Base-by-base conservation (phyloP, 345 rosid species). In the Salix brachista region DNA sequence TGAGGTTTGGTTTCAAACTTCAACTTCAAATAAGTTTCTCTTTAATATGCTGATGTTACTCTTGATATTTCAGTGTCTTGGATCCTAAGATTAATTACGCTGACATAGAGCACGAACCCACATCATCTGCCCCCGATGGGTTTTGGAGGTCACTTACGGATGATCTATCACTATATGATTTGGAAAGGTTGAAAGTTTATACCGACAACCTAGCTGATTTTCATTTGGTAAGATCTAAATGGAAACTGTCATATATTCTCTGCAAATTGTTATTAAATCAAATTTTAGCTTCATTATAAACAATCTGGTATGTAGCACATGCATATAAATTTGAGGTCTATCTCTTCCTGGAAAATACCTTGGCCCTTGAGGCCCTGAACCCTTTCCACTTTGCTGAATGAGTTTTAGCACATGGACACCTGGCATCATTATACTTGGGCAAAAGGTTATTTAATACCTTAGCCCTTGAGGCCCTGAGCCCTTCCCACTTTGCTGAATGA, bases 71-170 rank as follows among this genome's bases (percentile, higher is more conserved):
- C 90, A 96, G 99, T 83, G 84, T 96, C 81, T 64, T 96, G 85
- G 94, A 91, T 86, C 98, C 99, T 4, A 92, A 88, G 81, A 90
- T 92, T 81, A 86, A 90, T 77, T 96, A 88, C 79, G 23, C 77
- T 4, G 87, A 85, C 77, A 66, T 56, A 23, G 76, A 74, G 60
- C 18, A 32, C 61, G 88, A 80, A 48, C 78, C 87, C 56, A 32
- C 79, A 4, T 46, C 75, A 50, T 83, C 84, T 46, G 50, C 75
- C 76, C 82, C 91, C 39, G 90, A 91, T 60, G 88, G 79, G 78
- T 83, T 76, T 76, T 86, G 84, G 87, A 90, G 72, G 81, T 87
- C 87, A 61, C 83, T 84, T 39, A 82, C 75, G 65, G 84, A 79
- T 71, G 71, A 84, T 39, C 52, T 91, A 46, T 90, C 97, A 69